These are phyloP conservation scores for Candida palmyrensis DNA, from an alignment of 805 yeast species.

Conservation along the genomic window DNA sequence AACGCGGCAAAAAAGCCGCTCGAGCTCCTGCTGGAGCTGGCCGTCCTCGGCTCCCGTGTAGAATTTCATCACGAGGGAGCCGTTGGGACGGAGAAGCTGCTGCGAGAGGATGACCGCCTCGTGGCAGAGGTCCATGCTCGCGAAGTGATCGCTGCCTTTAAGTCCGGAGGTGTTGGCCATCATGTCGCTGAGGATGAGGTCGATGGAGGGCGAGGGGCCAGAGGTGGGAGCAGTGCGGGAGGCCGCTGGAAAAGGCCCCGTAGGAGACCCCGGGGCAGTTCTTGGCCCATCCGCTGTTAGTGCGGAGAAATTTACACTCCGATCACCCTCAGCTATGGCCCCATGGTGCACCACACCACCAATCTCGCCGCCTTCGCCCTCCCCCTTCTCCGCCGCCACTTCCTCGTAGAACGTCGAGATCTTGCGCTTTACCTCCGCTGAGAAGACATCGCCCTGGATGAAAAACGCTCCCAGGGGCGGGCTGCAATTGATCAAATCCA, in stretches of 20 bases:
- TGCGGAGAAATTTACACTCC: too few relatives aligned
- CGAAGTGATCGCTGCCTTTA: slow-evolving; percentile 72
- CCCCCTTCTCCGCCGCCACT: too few relatives aligned
- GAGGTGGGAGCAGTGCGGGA: slow-evolving; percentile 3
- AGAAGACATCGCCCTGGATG: slow-evolving; percentile 36
- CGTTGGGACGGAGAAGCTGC: slow-evolving; percentile 64
- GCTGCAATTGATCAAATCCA: slow-evolving; percentile 42
- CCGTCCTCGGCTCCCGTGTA: slow-evolving; percentile 79
- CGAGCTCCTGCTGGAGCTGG: slow-evolving; percentile 54
- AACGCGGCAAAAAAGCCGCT: slow-evolving; percentile 57
- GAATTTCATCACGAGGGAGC: slow-evolving; percentile 76
- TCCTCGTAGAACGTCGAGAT: slow-evolving; percentile 47
- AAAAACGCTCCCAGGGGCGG: slow-evolving; percentile 35
- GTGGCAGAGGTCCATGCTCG: slow-evolving; percentile 87
- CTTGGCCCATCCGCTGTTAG: too few relatives aligned
- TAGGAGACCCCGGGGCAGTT: too few relatives aligned
- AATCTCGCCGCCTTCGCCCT: too few relatives aligned
- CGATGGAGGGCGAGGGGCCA: slow-evolving; percentile 10
- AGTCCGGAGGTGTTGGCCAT: slow-evolving; percentile 89
- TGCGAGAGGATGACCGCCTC: slow-evolving; percentile 80
- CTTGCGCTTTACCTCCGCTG: slow-evolving; percentile 47
- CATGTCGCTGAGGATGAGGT: slow-evolving; percentile 69
- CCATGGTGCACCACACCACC: too few relatives aligned
- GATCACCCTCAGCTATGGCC: too few relatives aligned
- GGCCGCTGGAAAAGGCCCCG: too few relatives aligned